Percentiles rank a stretch among this genome's conserved stretches.
Conservation (phyloP, 2,329 filamentous ascomycete genomes). For the Xylariomycetidae sp. region DNA sequence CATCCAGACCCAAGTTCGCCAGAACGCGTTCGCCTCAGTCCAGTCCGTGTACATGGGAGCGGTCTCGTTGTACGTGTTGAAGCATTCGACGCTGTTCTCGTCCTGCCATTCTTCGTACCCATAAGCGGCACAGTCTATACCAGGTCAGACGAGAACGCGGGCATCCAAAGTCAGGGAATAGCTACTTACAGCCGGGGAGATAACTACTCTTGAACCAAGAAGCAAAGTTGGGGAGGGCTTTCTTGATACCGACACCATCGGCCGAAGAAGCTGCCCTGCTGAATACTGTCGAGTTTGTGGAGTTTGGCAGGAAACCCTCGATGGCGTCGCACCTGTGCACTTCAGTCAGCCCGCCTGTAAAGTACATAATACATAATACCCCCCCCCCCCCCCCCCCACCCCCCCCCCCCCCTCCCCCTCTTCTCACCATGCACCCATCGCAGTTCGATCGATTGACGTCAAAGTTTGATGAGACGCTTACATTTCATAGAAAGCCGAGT, state of each 20-base stretch:
- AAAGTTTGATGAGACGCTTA: slow-evolving; percentile 3
- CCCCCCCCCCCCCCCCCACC: too few relatives aligned
- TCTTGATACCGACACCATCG: slow-evolving; percentile 49
- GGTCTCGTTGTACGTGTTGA: slow-evolving; percentile 46
- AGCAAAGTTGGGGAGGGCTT: slow-evolving; percentile 50
- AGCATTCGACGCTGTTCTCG: slow-evolving; percentile 41
- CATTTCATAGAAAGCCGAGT: slow-evolving; percentile 32
- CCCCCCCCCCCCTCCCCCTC: too few relatives aligned
- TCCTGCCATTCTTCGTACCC: slow-evolving; percentile 41
- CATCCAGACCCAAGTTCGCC: slow-evolving; percentile 57
- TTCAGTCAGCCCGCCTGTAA: neutral
- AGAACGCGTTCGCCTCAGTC: slow-evolving; percentile 37
- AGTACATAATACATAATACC: neutral
- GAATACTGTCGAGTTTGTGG: slow-evolving; percentile 10
- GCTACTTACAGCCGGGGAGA: slow-evolving; percentile 42
- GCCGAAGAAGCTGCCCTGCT: slow-evolving; percentile 25
- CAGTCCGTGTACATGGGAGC: slow-evolving; percentile 47
- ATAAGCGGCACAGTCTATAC: slow-evolving; percentile 34
- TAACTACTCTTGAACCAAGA: slow-evolving; percentile 43
- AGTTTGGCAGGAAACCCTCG: slow-evolving; percentile 28
- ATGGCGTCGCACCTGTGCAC: slow-evolving; percentile 21
- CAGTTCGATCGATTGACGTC: slow-evolving; percentile 20
- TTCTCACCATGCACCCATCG: too few relatives aligned
- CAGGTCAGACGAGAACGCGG: neutral
- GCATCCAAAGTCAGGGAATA: neutral